Percentiles rank a stretch among this genome's conserved stretches.
phyloP scores from a whole-genome alignment of 352 stramenopile genomes.

The Blastocystis sp. region DNA sequence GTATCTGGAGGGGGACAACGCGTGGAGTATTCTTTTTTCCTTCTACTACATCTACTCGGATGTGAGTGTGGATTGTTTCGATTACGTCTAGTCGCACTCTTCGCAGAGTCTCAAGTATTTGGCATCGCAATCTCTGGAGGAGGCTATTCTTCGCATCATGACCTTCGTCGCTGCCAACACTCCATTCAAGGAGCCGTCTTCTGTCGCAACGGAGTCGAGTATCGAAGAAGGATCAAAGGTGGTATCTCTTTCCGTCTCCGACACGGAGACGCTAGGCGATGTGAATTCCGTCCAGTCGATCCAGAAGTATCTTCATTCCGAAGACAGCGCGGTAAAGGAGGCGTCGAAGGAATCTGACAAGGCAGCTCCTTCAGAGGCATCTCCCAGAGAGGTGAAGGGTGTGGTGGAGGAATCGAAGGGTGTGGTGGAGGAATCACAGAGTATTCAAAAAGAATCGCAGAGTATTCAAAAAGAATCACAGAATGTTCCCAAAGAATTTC shows the following conservation, averaged over 20 bases:
- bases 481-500: not conserved
- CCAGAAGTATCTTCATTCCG: conserved; percentile 27
- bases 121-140: not conserved
- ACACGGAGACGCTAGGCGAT: not conserved
- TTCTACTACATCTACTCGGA: conserved; percentile 5
- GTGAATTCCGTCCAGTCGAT: not conserved
- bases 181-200: not conserved
- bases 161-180: not conserved
- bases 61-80: not conserved
- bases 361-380: not conserved
- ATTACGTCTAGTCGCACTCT: not conserved
- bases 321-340: not conserved
- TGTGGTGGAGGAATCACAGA: not conserved
- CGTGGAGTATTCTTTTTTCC: conserved; percentile 22
- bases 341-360: not conserved
- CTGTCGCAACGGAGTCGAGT: not conserved
- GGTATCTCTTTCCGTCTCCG: not conserved
- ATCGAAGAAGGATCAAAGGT: not conserved
- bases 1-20: not conserved
- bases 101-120: not conserved
- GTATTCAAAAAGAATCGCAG: too few relatives aligned
- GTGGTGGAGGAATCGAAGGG: not conserved
- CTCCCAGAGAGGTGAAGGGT: not conserved
- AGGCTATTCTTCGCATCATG: not conserved
- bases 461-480: too few relatives aligned